These are phyloP conservation scores for Senna tora DNA, from an alignment of 306 rosid species.

Conservation along the genomic window DNA sequence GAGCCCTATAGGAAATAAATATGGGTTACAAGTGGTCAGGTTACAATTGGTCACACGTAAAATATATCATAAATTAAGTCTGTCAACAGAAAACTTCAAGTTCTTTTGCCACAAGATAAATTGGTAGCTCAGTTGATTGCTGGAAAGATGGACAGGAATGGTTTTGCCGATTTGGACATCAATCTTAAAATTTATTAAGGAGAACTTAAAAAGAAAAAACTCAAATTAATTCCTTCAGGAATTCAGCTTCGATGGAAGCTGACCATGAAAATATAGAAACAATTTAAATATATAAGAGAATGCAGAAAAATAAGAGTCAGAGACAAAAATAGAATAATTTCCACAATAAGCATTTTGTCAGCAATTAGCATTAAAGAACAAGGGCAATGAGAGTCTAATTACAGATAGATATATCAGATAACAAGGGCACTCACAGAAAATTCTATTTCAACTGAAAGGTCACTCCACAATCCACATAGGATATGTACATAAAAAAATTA, in stretches of 20 bases:
- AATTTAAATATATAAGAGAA: not conserved
- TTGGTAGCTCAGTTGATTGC: conserved; percentile 11
- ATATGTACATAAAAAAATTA: too few species aligned
- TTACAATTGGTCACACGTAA: not conserved
- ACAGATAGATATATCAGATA: not conserved
- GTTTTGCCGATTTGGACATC: not conserved
- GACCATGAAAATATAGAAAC: not conserved
- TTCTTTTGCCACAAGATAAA: conserved; percentile 14
- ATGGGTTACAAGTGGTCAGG: conserved; percentile 16
- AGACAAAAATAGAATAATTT: not conserved
- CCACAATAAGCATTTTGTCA: not conserved
- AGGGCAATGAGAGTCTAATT: not conserved
- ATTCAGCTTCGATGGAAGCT: not conserved
- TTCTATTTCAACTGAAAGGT: conserved; percentile 13
- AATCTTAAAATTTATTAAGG: conserved; percentile 10
- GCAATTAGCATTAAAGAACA: not conserved
- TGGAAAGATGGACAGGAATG: conserved; percentile 5
- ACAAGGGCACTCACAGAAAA: conserved; percentile 2
- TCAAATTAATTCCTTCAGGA: not conserved
- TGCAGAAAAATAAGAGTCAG: not conserved
- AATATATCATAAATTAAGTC: conserved; percentile 2
- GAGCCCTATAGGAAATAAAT: conserved; percentile 54
- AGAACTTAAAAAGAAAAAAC: not conserved
- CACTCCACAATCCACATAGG: conserved; percentile 20
- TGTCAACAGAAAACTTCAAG: not conserved